Percentiles rank a stretch among this genome's conserved stretches.
Evolutionary conservation across 768 basidiomycete species (phyloP).

Genomic region (Baorangia bicolor): DNA sequence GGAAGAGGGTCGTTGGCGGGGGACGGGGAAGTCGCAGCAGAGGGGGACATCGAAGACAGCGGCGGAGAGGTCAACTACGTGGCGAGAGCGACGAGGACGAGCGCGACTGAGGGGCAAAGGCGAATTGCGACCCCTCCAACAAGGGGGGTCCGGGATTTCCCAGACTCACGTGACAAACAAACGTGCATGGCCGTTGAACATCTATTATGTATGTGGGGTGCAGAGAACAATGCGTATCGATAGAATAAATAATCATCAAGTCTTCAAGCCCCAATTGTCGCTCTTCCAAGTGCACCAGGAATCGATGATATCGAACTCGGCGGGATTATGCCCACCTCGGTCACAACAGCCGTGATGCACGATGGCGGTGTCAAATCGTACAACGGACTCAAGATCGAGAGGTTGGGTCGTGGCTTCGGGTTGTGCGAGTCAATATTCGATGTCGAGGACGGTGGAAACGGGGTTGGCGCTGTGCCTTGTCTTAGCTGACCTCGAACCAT

Average conservation of each 20-base stretch:
- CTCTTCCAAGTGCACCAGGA: slow-evolving; percentile 56
- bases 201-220: background rate
- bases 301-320: slow-evolving; percentile 88
- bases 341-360: slow-evolving; percentile 93
- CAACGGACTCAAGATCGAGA: slow-evolving; percentile 81
- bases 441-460: slow-evolving; percentile 20
- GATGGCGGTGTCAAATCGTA: slow-evolving; percentile 94
- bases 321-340: slow-evolving; percentile 94
- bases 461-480: slow-evolving; percentile 26
- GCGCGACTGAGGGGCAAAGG: slow-evolving; percentile 3
- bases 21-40: slow-evolving; percentile 3
- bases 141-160: slow-evolving; percentile 14
- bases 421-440: slow-evolving; percentile 5
- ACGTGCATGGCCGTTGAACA: slow-evolving; percentile 19
- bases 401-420: slow-evolving; percentile 43
- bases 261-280: slow-evolving; percentile 23
- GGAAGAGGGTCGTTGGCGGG: slow-evolving; percentile 8
- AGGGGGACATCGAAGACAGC: slow-evolving; percentile 28
- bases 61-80: slow-evolving; percentile 10
- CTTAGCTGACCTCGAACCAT: background rate
- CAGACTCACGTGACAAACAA: slow-evolving; percentile 18
- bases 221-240: background rate
- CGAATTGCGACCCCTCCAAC: slow-evolving; percentile 4
- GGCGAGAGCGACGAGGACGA: slow-evolving; percentile 5
- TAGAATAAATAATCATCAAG: slow-evolving; percentile 15